Evolutionary conservation across 306 rosid species (phyloP).

Genomic region (Arachis stenosperma): DNA sequence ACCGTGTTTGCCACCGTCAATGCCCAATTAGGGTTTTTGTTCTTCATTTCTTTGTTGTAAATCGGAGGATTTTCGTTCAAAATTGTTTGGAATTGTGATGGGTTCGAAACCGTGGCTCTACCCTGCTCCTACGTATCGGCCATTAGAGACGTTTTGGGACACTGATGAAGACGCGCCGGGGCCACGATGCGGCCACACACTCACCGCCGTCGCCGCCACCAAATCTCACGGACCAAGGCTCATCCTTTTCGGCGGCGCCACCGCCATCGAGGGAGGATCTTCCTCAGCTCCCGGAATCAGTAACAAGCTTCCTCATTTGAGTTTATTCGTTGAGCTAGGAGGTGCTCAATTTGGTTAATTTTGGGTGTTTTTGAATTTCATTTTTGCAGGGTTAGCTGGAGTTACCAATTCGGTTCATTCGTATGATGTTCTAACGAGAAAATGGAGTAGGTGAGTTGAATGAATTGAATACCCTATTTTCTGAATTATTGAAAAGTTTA

Average conservation of each 20-base stretch:
- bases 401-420: conserved; percentile 93
- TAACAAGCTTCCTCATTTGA: conserved; percentile 17
- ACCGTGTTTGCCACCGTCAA: conserved; percentile 14
- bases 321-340: not conserved
- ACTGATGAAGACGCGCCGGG: conserved; percentile 91
- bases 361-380: not conserved
- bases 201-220: conserved; percentile 90
- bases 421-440: conserved; percentile 78
- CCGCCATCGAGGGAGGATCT: conserved; percentile 96
- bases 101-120: conserved; percentile 88
- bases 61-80: not conserved
- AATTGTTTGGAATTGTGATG: conserved; percentile 40
- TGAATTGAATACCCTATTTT: not conserved
- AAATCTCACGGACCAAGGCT: conserved; percentile 83
- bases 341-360: not conserved
- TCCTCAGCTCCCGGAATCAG: conserved; percentile 94
- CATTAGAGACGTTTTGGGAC: conserved; percentile 77
- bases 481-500: not conserved
- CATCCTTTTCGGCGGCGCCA: conserved; percentile 94
- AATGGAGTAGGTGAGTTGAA: conserved; percentile 91
- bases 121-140: conserved; percentile 87
- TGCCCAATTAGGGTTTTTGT: conserved; percentile 35
- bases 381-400: conserved; percentile 78
- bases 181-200: conserved; percentile 89
- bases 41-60: not conserved